Base-by-base conservation (phyloP, 352 stramenopile genomes). In the Phytopythium delawarense region DNA sequence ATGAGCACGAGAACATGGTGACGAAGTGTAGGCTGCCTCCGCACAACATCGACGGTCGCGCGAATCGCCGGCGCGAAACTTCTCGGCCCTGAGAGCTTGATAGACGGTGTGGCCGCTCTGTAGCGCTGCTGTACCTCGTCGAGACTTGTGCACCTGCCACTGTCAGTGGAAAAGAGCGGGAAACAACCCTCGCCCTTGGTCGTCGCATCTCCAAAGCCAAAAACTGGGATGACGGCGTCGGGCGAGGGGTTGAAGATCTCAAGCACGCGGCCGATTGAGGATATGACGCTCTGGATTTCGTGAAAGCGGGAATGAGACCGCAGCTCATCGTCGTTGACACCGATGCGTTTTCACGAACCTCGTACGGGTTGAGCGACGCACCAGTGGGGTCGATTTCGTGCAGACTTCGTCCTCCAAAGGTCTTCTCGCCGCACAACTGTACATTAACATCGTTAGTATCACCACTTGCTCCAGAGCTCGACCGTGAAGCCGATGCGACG, bases 1-100 rank as follows among this genome's bases (percentile, higher is more conserved):
- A 94, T 79, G 58, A 96, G 88, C 23, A 96, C 82, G 48, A 96
- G 72, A 30, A 96, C 91, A 61, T 96, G 87, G 57, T 92, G 52
- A 6, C 30, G 34, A 0, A 94, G 11, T 67, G 63, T 7, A 64
- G 61, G 46, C 2, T 76, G 71, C 53, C 67, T 70, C 45, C 76
- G 62, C 13, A 79, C 79, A 18, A 71, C 71, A 32, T 86, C 69
- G 52, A 92, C 87, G 28, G 87, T 64, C 65, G 91, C 64, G 15
- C 74, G 42, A 55, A 96, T 93, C 57, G 89, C 77, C 61, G 68
- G 89, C 57, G 67, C 70, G 68, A 77, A 94, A 60, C 87, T 92
- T 3, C 79, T 88, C 0, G 82, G 74, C 0, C 76, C 75, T 12
- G 75, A 88, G 7, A 92, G 74, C 61, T 85, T 71, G 54, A 93